These are phyloP conservation scores for Oxytropis ochrocephala DNA, from an alignment of 306 rosid genomes.

Conservation along the genomic window DNA sequence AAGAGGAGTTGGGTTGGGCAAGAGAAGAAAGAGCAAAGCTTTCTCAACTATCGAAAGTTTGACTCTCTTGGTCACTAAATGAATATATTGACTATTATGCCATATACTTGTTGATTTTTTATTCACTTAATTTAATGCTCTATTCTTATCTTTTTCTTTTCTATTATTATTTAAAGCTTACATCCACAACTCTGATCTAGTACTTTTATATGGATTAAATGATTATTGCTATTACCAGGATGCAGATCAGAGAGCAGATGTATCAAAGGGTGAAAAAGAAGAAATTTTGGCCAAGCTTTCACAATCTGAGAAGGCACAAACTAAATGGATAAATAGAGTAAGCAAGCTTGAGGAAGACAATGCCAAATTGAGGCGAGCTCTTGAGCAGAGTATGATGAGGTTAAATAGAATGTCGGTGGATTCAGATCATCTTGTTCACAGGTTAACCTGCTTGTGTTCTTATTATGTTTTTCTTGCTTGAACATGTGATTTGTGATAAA, in stretches of 20 bases:
- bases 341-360: slow-evolving; percentile 90
- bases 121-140: background rate
- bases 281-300: slow-evolving; percentile 55
- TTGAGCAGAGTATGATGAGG: slow-evolving; percentile 87
- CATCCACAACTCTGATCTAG: background rate
- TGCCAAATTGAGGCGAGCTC: slow-evolving; percentile 67
- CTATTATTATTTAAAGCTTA: background rate
- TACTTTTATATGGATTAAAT: slow-evolving; percentile 6
- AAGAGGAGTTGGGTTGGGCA: slow-evolving; percentile 63
- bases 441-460: slow-evolving; percentile 43
- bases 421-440: slow-evolving; percentile 86
- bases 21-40: slow-evolving; percentile 62
- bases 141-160: background rate
- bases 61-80: slow-evolving; percentile 12
- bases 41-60: slow-evolving; percentile 57
- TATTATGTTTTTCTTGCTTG: background rate
- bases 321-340: slow-evolving; percentile 75
- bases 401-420: slow-evolving; percentile 90
- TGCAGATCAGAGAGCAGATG: slow-evolving; percentile 55
- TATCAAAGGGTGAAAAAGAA: slow-evolving; percentile 49
- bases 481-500: background rate
- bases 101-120: background rate
- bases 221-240: slow-evolving; percentile 38
- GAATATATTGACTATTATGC: background rate
- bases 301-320: slow-evolving; percentile 56